Evolutionary conservation across 441 rosid genomes (phyloP), one percentile per base, ranked within the genome.

Genomic region (Codiaeum variegatum): DNA sequence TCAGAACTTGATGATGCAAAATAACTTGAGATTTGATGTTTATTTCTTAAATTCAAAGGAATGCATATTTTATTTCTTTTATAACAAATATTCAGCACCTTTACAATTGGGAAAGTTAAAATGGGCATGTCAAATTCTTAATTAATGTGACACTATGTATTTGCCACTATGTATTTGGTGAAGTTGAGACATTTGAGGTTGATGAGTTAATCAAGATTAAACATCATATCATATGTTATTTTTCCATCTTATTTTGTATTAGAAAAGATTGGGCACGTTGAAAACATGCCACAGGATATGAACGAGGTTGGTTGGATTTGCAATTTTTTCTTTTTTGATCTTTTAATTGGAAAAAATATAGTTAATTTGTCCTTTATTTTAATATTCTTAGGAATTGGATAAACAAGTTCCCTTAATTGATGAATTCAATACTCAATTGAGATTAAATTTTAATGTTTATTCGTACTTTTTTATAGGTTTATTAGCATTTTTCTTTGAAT

Each of bases 371-470:
- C 38, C 52, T 63, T 36, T 31, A 5, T 40, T 59, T 46, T 67
- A 38, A 56, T 71, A 21, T 79, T 6, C 71, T 78, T 87, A 91
- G 98, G 96, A 90, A 78, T n/a, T 91, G 75, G 97, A 93, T 51
- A 83, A 93, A 69, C 98, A 93, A 80, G 94, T 91, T 79, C 98
- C 97, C 49, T 70, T 91, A 81, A 87, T 93, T 86, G 98, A 90
- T 79, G 97, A 93, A 82, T 90, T 93, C 74, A 97, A 93, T 82
- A 36, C 89, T n/a, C n/a, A n/a, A n/a, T n/a, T n/a, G n/a, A n/a
- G n/a, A n/a, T n/a, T n/a, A n/a, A n/a, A n/a, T n/a, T n/a, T n/a
- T n/a, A n/a, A n/a, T n/a, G n/a, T n/a, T n/a, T n/a, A n/a, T n/a
- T n/a, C n/a, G n/a, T n/a, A n/a, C n/a, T n/a, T n/a, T n/a, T n/a